Base-by-base conservation (phyloP, 2,329 filamentous ascomycete species). In the Anthostomella pinea region DNA sequence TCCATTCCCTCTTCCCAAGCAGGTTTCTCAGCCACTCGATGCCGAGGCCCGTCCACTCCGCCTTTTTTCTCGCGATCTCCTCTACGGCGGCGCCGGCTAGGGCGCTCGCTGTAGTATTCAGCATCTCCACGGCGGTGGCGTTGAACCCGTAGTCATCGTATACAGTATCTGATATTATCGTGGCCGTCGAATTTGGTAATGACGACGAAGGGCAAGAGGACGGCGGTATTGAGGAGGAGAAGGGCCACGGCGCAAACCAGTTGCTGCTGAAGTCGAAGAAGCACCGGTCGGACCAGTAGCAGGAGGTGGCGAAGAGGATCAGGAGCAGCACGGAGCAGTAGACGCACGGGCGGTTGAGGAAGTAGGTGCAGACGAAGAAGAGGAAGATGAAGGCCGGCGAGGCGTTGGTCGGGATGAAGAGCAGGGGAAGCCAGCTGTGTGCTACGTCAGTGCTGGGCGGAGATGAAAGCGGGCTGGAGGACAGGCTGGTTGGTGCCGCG, bases 251-350 rank as follows among this genome's bases (percentile, higher is more conserved):
- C 52, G 90, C 81, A 64, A 97, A 97, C 91, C 90, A 97, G 68
- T 94, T 88, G 55, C 82, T 85, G 59, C 72, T 77, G 56, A 96
- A 85, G 69, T 97, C 91, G 72, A 97, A 93, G 69, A 97, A 93
- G 61, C 87, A 93, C 35, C 82, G 81, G 60, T 90, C 85, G 49
- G 84, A 86, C 87, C 87, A 93, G 74, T 90, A 84, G 65, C 87
- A 93, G 17, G 85, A 89, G 17, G 89, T 94, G 50, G 90, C 77
- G 70, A 96, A 95, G 52, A 98, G 87, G 53, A 97, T 89, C 49
- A 95, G 77, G 31, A 98, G 87, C 35, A 98, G 84, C 45, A 96
- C 82, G 43, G 89, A 95, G 77, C 93, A 98, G 75, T 98, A 98
- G 53, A 95, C 84, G 70, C 93, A 98, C 35, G 93, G 93, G 37